Conservation (phyloP, 2,329 filamentous ascomycete species). For the Phyllosticta capitalensis region DNA sequence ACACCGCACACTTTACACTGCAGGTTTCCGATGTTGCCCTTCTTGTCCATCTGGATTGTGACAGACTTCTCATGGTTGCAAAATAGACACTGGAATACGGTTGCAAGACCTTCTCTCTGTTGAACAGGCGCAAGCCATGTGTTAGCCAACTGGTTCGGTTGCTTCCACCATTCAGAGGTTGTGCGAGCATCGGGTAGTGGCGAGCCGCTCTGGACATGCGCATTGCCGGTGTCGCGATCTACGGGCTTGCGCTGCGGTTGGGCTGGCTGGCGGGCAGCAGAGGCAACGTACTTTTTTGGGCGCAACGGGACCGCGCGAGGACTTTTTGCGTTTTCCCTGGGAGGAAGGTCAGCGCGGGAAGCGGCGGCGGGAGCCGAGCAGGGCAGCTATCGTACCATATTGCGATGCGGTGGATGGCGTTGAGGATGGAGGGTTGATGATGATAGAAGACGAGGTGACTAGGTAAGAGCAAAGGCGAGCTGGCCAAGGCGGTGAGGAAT, state of each 20-base stretch:
- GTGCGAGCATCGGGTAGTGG: neutral
- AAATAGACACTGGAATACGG: conserved; percentile 92
- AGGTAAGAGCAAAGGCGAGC: neutral
- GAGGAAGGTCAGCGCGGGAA: neutral
- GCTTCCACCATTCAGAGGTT: neutral
- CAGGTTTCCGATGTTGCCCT: conserved; percentile 73
- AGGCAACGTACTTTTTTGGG: conserved; percentile 61
- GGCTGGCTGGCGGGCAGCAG: neutral
- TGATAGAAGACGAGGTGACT: neutral
- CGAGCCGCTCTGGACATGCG: neutral
- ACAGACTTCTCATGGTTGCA: conserved; percentile 97
- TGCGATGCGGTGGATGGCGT: conserved; percentile 4
- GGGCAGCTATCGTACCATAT: conserved; percentile 18
- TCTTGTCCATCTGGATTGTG: conserved; percentile 86
- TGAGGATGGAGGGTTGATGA: neutral
- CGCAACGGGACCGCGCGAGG: conserved; percentile 68
- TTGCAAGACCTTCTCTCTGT: conserved; percentile 58
- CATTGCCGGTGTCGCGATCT: neutral
- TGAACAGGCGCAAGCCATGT: conserved; percentile 1
- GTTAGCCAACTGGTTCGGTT: neutral
- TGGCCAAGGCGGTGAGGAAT: conserved; percentile 1
- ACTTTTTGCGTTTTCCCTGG: conserved; percentile 87
- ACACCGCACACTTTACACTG: conserved; percentile 91
- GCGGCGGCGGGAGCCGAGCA: neutral
- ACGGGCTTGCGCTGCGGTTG: neutral